A percentile compares a stretch with the other conserved stretches of the same genome.
These are phyloP conservation scores for Phylloporus sp. DNA, from an alignment of 768 basidiomycete genomes.

Conservation along the genomic window DNA sequence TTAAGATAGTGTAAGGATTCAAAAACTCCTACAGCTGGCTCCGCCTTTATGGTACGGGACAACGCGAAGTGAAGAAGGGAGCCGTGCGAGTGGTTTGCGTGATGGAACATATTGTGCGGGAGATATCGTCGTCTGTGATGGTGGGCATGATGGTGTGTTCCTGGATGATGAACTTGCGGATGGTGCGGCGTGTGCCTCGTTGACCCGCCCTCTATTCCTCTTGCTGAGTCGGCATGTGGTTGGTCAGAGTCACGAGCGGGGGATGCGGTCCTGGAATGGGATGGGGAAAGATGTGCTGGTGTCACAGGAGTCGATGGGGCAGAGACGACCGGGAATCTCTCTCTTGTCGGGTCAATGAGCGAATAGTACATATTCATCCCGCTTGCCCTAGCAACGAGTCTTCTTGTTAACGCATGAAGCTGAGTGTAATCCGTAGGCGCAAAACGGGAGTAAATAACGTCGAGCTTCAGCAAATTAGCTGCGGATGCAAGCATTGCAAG, in stretches of 20 bases:
- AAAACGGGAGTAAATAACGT: constrained; percentile 59
- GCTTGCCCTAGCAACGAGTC: constrained; percentile 54
- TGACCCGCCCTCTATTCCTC: neutral
- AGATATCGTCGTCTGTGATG: constrained; percentile 11
- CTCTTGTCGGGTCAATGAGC: constrained; percentile 59
- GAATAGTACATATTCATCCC: constrained; percentile 61
- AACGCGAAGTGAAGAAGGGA: constrained; percentile 39
- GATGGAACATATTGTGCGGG: constrained; percentile 15
- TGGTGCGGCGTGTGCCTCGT: neutral
- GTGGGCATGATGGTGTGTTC: constrained; percentile 1
- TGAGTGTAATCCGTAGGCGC: constrained; percentile 50
- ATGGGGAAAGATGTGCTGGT: constrained; percentile 33
- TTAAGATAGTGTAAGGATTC: constrained; percentile 70
- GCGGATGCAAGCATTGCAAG: constrained; percentile 52
- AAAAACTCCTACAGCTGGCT: constrained; percentile 67
- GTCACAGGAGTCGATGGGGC: constrained; percentile 32
- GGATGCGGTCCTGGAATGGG: constrained; percentile 33
- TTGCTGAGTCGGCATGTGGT: neutral
- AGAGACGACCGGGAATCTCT: constrained; percentile 53
- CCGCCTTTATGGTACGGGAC: constrained; percentile 31
- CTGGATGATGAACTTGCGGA: constrained; percentile 4
- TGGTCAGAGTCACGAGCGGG: constrained; percentile 9
- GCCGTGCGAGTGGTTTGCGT: constrained; percentile 33
- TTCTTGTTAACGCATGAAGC: constrained; percentile 47
- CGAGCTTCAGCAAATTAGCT: constrained; percentile 50